Base-by-base conservation (phyloP, 805 yeast genomes). In the Pichia phayaonensis region DNA sequence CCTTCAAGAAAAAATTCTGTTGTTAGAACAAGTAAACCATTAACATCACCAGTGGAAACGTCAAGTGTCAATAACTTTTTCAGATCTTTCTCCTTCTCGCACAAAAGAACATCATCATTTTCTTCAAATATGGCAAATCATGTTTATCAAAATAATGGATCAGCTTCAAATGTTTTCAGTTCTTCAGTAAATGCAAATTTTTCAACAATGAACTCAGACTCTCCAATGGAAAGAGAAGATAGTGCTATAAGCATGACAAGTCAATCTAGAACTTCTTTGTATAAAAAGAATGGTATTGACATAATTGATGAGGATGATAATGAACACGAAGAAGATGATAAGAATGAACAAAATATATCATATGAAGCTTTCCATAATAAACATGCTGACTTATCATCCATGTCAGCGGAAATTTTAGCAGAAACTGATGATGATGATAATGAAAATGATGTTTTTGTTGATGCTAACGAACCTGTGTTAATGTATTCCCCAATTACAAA, bases 1-100 rank as follows among this genome's bases (percentile, higher is more conserved):
- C 47, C 16, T 7, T 47, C 53, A 15, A 49, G 57, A 18, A 54
- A 52, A 43, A 52, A 50, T 42, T 49, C 57, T 21, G 52, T 68
- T 2, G 65, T 73, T 22, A 63, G 73, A 50, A 54, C 66, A 12
- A 76, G 81, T 18, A 75, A 76, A 61, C 82, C 81, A 18, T 61
- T 77, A 42, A 71, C 74, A 10, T 69, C 75, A 2, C 76, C 77
- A 7, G 61, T 74, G 18, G 64, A 71, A 23, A 57, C 50, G n/a
- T 61, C 67, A 24, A 60, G 67, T 5, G 67, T 66, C 34, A 68
- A 67, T 50, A 60, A 64, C 51, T 67, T 67, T 44, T 66, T 67
- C 53, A 56, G 67, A 40, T 67, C 71, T 0, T 66, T 66, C 49
- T 67, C 71, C 8, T 65, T 66, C 45, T 59, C 67, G 11, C 64